Evolutionary conservation across 371 early-diverging fungal species (phyloP).

Genomic region (Quaeritorhiza haematococci): DNA sequence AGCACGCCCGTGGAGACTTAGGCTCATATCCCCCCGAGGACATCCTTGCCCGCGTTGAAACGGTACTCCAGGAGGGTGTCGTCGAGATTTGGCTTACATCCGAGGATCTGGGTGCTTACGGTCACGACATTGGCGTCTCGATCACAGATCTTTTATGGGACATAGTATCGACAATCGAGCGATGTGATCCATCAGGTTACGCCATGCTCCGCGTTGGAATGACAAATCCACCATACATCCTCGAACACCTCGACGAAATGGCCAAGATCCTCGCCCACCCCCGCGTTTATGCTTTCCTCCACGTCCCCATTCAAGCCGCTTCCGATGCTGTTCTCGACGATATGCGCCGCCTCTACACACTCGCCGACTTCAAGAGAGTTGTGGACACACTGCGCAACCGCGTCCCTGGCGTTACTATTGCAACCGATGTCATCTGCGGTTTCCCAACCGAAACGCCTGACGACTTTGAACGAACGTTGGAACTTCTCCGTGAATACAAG

Average conservation of each 20-base stretch:
- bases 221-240: constrained; percentile 57
- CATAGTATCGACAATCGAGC: constrained; percentile 34
- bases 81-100: constrained; percentile 53
- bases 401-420: constrained; percentile 35
- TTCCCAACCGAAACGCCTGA: constrained; percentile 47
- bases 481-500: constrained; percentile 24
- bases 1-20: constrained; percentile 48
- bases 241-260: constrained; percentile 45
- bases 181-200: constrained; percentile 11
- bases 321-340: constrained; percentile 35
- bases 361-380: constrained; percentile 36
- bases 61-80: constrained; percentile 44
- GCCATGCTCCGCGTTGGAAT: constrained; percentile 49
- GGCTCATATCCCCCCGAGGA: constrained; percentile 36
- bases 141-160: constrained; percentile 38
- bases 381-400: constrained; percentile 19
- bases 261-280: constrained; percentile 40
- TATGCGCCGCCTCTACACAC: constrained; percentile 45
- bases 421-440: constrained; percentile 38
- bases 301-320: constrained; percentile 50
- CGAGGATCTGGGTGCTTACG: constrained; percentile 53
- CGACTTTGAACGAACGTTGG: constrained; percentile 41
- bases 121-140: constrained; percentile 39
- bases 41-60: constrained; percentile 34
- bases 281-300: constrained; percentile 44